A percentile compares a stretch with the other conserved stretches of the same genome.
Conservation (phyloP, 2,329 filamentous ascomycete species). For the Sarocladium oryzae region DNA sequence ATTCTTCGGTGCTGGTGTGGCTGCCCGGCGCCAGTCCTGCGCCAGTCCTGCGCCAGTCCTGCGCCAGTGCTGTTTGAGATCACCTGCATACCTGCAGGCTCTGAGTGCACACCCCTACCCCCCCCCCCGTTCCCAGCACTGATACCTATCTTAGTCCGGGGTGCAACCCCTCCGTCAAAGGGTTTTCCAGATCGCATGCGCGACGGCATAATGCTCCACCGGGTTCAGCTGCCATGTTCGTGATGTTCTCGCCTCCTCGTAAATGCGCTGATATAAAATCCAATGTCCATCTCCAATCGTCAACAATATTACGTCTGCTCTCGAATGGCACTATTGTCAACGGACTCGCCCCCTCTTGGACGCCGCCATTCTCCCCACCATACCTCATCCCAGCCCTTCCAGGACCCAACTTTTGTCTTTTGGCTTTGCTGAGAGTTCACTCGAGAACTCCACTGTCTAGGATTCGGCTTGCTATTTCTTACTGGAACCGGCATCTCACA, state of each 20-base stretch:
- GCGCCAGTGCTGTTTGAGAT: conserved; percentile 6
- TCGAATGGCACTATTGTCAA: not conserved
- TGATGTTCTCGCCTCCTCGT: conserved; percentile 7
- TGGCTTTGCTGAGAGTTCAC: not conserved
- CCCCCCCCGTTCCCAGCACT: too few relatives aligned
- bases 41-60: not conserved
- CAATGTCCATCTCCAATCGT: not conserved
- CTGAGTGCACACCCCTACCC: conserved; percentile 1
- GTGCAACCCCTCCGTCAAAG: conserved; percentile 4
- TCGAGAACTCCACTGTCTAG: not conserved
- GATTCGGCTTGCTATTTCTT: not conserved
- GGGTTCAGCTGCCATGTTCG: conserved; percentile 6
- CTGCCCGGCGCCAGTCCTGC: not conserved
- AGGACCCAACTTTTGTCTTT: not conserved
- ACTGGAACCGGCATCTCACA: not conserved
- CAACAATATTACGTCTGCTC: not conserved
- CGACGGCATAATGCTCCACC: conserved; percentile 4
- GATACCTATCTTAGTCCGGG: conserved; percentile 8
- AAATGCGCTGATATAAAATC: not conserved
- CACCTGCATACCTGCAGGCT: conserved; percentile 8
- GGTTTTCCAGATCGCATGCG: conserved; percentile 2
- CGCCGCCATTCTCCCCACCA: not conserved
- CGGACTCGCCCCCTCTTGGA: not conserved
- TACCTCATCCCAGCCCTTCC: not conserved
- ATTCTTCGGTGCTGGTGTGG: not conserved